A percentile compares a stretch with the other conserved stretches of the same genome.
Evolutionary conservation across 2,329 filamentous ascomycete genomes (phyloP).

Genomic region (Aspergillus nomiae): DNA sequence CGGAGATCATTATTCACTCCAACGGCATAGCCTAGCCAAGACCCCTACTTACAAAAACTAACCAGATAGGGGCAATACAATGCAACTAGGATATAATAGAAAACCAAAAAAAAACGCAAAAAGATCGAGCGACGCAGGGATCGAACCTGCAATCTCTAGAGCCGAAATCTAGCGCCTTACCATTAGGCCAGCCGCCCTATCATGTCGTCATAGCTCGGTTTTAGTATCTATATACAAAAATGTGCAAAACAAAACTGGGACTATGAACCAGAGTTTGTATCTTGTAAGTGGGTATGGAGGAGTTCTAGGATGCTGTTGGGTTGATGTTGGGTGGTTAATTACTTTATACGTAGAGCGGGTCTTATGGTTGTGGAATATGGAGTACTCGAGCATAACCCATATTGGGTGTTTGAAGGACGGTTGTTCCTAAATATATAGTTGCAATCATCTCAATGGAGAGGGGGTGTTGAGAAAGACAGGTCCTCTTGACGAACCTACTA

Average conservation of each 20-base stretch:
- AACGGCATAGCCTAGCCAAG: no score
- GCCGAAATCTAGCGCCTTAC: slow-evolving; percentile 55
- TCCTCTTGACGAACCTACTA: no score
- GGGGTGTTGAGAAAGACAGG: no score
- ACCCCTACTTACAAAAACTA: no score
- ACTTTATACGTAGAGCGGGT: not conserved
- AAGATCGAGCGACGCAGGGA: slow-evolving; percentile 36
- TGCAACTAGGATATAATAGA: no score
- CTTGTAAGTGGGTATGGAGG: not conserved
- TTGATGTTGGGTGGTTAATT: not conserved
- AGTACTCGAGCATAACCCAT: no score
- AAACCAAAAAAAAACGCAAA: slow-evolving; percentile 8
- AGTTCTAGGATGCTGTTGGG: not conserved
- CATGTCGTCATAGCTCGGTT: not conserved
- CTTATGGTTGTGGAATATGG: no score
- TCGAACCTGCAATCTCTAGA: slow-evolving; percentile 55
- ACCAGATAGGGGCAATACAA: no score
- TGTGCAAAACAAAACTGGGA: not conserved
- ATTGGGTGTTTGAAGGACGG: no score
- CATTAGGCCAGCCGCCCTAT: slow-evolving; percentile 41
- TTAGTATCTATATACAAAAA: not conserved
- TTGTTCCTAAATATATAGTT: no score
- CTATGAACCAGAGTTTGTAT: not conserved
- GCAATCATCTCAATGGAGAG: no score
- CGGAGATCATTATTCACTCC: no score